Evolutionary conservation across 179 eudicot genomes (phyloP), one percentile per base, ranked within the genome.

Genomic region (Actinidia polygama): DNA sequence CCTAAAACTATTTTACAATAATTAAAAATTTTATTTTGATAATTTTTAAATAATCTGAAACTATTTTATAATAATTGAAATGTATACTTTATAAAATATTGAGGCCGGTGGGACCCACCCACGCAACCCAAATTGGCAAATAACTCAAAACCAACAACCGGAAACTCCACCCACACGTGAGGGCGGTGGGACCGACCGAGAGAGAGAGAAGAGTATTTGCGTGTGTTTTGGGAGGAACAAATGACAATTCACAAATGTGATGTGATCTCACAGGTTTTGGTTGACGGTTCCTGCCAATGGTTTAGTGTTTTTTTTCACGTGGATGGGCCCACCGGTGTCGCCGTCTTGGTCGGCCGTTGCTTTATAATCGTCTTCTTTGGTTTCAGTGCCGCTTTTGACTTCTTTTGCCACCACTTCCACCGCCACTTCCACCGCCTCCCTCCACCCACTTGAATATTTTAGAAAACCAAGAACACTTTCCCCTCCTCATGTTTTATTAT

Each of bases 151-250:
- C 75, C 76, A 73, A 21, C 77, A 23, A 51, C 61, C n/a, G 5
- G 30, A 73, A 73, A 12, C 61, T 73, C 61, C 61, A 73, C 44
- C 77, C 77, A 73, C 77, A 73, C 77, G 77, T 73, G 77, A 73
- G 77, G 61, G 44, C 19, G 57, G 76, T 49, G 18, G 57, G 24
- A 21, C 36, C 76, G 1, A 16, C 51, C 57, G 47, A n/a, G 26
- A 21, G 67, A 62, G 36, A 10, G 67, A 62, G 67, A 62, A n/a
- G 26, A 62, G 30, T 6, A 21, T 10, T 4, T 0, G 36, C 2
- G 36, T 30, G 40, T 30, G 71, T 26, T 67, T 73, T 14, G 30
- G 55, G 76, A 73, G 49, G 30, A 73, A 7, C 15, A 46, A 71
- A 71, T 66, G 71, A 66, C n/a, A n/a, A n/a, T n/a, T 66, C 4